These are phyloP conservation scores for Lojkania enalia DNA, from an alignment of 2,329 filamentous ascomycete species.

Conservation along the genomic window DNA sequence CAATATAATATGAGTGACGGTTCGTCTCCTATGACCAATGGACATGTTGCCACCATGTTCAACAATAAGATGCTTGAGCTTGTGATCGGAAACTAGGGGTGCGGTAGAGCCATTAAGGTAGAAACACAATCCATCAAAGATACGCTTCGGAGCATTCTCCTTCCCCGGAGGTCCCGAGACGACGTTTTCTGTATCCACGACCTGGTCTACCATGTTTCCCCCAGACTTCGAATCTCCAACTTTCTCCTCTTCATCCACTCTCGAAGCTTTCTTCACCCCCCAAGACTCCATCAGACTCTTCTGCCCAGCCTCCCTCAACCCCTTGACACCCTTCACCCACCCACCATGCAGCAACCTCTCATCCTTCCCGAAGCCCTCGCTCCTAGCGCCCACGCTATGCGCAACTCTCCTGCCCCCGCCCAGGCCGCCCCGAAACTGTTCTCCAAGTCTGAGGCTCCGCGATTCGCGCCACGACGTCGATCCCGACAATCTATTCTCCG, in stretches of 20 bases:
- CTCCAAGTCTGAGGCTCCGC: slow-evolving; percentile 67
- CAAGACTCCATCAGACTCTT: slow-evolving; percentile 34
- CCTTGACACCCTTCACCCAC: slow-evolving; percentile 53
- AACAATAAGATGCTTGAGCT: slow-evolving; percentile 75
- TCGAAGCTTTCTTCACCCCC: slow-evolving; percentile 22
- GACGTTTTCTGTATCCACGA: neutral
- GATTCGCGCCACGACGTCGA: slow-evolving; percentile 72
- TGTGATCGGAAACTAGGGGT: slow-evolving; percentile 81
- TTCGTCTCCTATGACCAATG: slow-evolving; percentile 69
- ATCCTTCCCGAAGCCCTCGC: slow-evolving; percentile 57
- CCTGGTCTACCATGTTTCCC: neutral
- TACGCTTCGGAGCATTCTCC: slow-evolving; percentile 37
- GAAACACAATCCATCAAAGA: slow-evolving; percentile 74
- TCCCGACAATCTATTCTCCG: slow-evolving; percentile 66
- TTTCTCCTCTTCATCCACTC: slow-evolving; percentile 9
- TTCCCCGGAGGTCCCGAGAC: slow-evolving; percentile 5
- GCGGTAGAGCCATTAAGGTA: slow-evolving; percentile 88
- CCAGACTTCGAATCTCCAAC: neutral
- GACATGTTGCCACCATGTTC: slow-evolving; percentile 74
- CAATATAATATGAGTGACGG: slow-evolving; percentile 85
- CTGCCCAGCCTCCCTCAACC: slow-evolving; percentile 53
- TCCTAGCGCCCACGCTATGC: slow-evolving; percentile 68
- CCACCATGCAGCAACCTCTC: slow-evolving; percentile 57
- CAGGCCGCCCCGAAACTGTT: slow-evolving; percentile 66
- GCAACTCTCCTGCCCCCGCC: slow-evolving; percentile 62